phyloP scores from a whole-genome alignment of 371 early-diverging fungal species.

The Amoeboaphelidium protococcarum region DNA sequence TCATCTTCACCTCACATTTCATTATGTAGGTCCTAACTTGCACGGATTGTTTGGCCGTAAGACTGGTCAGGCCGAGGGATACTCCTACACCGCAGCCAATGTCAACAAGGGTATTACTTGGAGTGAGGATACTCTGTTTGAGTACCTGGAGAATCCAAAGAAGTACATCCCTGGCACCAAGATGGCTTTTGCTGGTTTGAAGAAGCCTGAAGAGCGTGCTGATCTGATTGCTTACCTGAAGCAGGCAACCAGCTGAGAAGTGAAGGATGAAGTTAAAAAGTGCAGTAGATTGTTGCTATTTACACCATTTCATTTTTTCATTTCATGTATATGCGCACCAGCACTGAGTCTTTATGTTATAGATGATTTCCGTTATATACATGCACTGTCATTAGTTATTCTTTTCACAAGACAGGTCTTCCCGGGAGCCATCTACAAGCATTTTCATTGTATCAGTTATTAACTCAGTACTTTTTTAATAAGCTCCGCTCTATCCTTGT shows the following conservation, averaged over 20 bases:
- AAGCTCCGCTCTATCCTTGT: too few relatives aligned
- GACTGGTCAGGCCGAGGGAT: slow-evolving; percentile 64
- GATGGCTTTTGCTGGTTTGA: slow-evolving; percentile 96
- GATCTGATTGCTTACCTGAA: slow-evolving; percentile 80
- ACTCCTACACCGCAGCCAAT: slow-evolving; percentile 83
- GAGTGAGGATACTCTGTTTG: slow-evolving; percentile 34
- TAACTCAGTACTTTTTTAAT: too few relatives aligned
- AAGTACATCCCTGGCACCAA: slow-evolving; percentile 41
- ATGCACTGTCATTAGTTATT: too few relatives aligned
- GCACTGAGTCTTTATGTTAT: too few relatives aligned
- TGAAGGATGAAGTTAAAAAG: too few relatives aligned
- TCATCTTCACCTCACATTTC: slow-evolving; percentile 45
- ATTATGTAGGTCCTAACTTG: slow-evolving; percentile 91
- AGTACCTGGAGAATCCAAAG: slow-evolving; percentile 27
- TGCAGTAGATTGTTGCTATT: too few relatives aligned
- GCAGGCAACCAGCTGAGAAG: slow-evolving; percentile 23
- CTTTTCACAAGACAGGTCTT: too few relatives aligned
- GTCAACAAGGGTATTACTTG: slow-evolving; percentile 56
- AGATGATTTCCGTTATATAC: too few relatives aligned
- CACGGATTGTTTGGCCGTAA: slow-evolving; percentile 70
- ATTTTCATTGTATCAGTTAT: too few relatives aligned
- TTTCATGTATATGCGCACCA: too few relatives aligned
- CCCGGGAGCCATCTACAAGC: too few relatives aligned
- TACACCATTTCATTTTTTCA: too few relatives aligned
- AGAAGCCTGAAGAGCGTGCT: slow-evolving; percentile 38